Evolutionary conservation across 495 filamentous ascomycete genomes (phyloP), one percentile per base, ranked within the genome.

Genomic region (Trichoderma erinaceum): DNA sequence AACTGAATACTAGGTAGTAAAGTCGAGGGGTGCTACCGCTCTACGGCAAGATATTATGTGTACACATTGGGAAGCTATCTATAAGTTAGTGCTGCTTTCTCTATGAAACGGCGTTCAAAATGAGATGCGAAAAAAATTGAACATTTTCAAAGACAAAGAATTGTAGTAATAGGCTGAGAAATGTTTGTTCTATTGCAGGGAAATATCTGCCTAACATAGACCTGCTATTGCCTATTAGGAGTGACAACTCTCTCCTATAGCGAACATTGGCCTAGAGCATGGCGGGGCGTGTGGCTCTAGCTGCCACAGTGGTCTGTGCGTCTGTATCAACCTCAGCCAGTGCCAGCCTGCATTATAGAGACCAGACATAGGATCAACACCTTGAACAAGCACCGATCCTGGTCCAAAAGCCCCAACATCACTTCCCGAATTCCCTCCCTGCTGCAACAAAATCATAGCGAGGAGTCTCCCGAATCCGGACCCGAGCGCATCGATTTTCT

Each of bases 251-350:
- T 38, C 35, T 38, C 25, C 25, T 61, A 7, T 10, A 61, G 13
- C 56, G 4, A 6, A 32, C 13, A 18, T 12, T 16, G 15, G 29
- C 29, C 29, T 29, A 4, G 4, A 29, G 27, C 29, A 0, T 61
- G 56, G 56, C 56, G 56, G 56, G 56, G 56, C 35, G 3, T 38
- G 5, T 38, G 35, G 35, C 35, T 38, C 35, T 61, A 32, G 56
- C 56, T 61, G 56, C 25, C n/a, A 25, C 4, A 25, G 25, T 61
- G 56, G 56, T 32, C 56, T 61, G 56, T 61, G 56, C 56, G 56
- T 61, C 25, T 18, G 12, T 13, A 16, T 23, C 11, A 32, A 25
- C 4, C 27, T 43, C 48, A 52, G 48, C n/a, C 48, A 23, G 21
- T 1, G 29, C 29, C 29, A 29, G 29, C 29, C 29, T 1, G 29